Conservation (phyloP, 768 basidiomycete genomes). For the Suillus sp. region DNA sequence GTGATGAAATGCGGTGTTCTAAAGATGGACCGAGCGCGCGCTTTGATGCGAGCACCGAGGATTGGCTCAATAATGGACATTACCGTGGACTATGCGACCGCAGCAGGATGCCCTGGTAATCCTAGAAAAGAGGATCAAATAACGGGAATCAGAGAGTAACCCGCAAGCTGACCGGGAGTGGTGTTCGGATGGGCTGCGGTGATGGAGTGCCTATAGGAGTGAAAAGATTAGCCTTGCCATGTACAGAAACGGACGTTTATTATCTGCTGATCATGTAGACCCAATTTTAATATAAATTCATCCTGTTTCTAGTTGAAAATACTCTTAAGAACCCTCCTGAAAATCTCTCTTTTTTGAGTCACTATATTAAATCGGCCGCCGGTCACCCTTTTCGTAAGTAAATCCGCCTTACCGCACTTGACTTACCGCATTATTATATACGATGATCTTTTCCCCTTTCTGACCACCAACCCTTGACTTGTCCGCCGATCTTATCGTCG, state of each 20-base stretch:
- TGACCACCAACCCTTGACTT: conserved; percentile 27
- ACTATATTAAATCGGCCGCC: conserved; percentile 21
- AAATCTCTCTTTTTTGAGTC: conserved; percentile 19
- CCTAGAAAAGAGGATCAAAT: conserved; percentile 14
- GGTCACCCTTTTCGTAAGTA: conserved; percentile 18
- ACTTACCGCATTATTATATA: conserved; percentile 23
- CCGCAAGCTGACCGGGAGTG: neutral
- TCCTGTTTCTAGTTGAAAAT: no score
- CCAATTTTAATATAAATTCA: no score
- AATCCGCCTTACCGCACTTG: conserved; percentile 16
- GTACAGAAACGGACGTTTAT: conserved; percentile 9
- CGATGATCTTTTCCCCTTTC: conserved; percentile 36
- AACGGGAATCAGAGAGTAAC: conserved; percentile 16
- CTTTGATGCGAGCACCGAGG: conserved; percentile 21
- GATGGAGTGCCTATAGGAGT: neutral
- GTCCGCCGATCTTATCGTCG: conserved; percentile 41
- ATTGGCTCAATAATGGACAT: conserved; percentile 26
- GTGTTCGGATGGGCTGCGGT: neutral
- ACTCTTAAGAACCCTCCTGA: conserved; percentile 15
- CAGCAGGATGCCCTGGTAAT: conserved; percentile 13
- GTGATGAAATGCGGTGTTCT: conserved; percentile 24
- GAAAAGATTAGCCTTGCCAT: conserved; percentile 15
- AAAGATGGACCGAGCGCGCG: conserved; percentile 22
- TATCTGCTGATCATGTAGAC: no score
- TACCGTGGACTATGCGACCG: conserved; percentile 23